phyloP scores from a whole-genome alignment of 2,329 filamentous ascomycete species.

The Beauveria sp. region DNA sequence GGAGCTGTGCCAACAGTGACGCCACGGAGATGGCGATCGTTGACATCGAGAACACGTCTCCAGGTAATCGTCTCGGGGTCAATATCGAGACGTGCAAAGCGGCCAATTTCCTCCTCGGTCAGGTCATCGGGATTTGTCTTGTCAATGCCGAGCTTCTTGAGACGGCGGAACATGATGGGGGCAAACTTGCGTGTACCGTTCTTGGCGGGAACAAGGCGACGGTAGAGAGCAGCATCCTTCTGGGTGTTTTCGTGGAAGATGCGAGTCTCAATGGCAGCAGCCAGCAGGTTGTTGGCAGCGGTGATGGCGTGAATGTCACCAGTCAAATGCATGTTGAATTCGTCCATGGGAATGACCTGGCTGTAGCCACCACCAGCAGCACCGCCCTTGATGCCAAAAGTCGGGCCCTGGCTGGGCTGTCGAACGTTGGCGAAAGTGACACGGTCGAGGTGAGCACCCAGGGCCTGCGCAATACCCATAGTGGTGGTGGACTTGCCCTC shows the following conservation, averaged over 20 bases:
- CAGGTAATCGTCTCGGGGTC: slow-evolving; percentile 96
- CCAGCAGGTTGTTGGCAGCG: slow-evolving; percentile 92
- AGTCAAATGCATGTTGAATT: slow-evolving; percentile 96
- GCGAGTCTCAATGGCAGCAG: slow-evolving; percentile 91
- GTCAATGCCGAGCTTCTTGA: slow-evolving; percentile 92
- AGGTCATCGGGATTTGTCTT: slow-evolving; percentile 91
- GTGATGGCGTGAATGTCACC: slow-evolving; percentile 97
- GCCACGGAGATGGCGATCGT: slow-evolving; percentile 85
- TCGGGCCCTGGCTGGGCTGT: slow-evolving; percentile 93
- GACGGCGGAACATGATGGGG: slow-evolving; percentile 82
- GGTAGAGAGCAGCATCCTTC: slow-evolving; percentile 81
- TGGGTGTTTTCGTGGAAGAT: slow-evolving; percentile 98
- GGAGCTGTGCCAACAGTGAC: slow-evolving; percentile 82
- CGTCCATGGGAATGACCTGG: slow-evolving; percentile 99
- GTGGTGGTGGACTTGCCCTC: slow-evolving; percentile 99
- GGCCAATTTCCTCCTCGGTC: slow-evolving; percentile 77
- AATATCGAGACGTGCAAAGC: slow-evolving; percentile 91
- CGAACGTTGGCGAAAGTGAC: slow-evolving; percentile 94
- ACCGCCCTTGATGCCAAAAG: slow-evolving; percentile 97
- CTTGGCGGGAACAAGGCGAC: slow-evolving; percentile 79
- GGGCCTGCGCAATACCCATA: slow-evolving; percentile 86
- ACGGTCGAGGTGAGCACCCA: slow-evolving; percentile 80
- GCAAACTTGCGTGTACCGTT: slow-evolving; percentile 82
- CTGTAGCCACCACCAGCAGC: slow-evolving; percentile 96
- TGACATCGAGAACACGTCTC: slow-evolving; percentile 92